Percentiles rank a stretch among this genome's conserved stretches.
Conservation (phyloP, 1,284 basidiomycete species). For the Cryptococcus hybrid region DNA sequence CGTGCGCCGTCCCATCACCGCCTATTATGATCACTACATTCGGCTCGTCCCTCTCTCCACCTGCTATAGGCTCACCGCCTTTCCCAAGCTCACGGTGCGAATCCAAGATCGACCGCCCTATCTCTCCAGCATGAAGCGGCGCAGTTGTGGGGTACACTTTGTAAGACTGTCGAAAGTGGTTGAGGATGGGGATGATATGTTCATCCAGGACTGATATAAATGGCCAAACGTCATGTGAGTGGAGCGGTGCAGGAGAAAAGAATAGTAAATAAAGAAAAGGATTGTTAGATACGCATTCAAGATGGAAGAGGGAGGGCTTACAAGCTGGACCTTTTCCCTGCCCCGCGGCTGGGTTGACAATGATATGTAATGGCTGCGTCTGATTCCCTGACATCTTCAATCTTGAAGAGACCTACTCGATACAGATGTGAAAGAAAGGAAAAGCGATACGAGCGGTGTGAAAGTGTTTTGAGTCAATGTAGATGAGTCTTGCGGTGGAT, state of each 20-base stretch:
- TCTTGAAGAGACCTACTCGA: neutral
- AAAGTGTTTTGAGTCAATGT: too few relatives aligned
- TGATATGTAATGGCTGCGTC: constrained; percentile 16
- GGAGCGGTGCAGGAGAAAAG: too few relatives aligned
- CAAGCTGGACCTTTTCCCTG: constrained; percentile 26
- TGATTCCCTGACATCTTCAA: neutral
- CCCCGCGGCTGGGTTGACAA: constrained; percentile 41
- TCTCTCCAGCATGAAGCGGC: constrained; percentile 60
- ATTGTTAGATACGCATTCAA: neutral
- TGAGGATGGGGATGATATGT: constrained; percentile 65
- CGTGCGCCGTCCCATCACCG: constrained; percentile 88
- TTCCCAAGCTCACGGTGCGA: neutral
- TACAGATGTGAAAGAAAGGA: neutral
- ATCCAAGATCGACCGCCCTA: constrained; percentile 54
- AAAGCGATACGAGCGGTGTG: neutral
- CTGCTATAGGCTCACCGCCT: too few relatives aligned
- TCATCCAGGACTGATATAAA: constrained; percentile 55
- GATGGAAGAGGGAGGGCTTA: constrained; percentile 14
- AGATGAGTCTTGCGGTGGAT: too few relatives aligned
- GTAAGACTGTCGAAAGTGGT: constrained; percentile 38
- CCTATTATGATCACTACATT: constrained; percentile 62
- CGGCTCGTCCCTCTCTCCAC: neutral
- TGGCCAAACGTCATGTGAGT: neutral
- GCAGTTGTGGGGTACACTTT: constrained; percentile 57
- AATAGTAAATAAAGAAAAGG: too few relatives aligned